Percentiles rank a stretch among this genome's conserved stretches.
Conservation (phyloP, 164 flowering plant species). For the Annona squamosa region DNA sequence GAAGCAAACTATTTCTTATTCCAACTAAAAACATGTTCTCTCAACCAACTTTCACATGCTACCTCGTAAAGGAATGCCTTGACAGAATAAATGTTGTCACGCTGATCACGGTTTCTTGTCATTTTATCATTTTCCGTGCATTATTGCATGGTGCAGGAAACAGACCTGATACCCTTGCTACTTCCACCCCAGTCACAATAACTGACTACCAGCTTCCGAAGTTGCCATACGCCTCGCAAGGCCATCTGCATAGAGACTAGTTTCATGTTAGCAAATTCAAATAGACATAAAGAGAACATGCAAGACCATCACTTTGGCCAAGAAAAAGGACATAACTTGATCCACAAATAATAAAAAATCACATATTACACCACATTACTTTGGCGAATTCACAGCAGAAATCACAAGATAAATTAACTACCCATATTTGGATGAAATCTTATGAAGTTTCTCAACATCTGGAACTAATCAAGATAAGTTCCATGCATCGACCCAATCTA, state of each 20-base stretch:
- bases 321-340: not conserved
- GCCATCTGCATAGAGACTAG: constrained; percentile 41
- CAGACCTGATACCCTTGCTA: constrained; percentile 80
- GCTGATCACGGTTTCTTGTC: not conserved
- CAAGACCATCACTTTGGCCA: not conserved
- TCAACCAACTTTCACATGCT: not conserved
- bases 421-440: not conserved
- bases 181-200: constrained; percentile 92
- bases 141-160: not conserved
- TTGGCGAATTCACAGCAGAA: not conserved
- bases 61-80: not conserved
- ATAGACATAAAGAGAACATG: not conserved
- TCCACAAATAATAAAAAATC: not conserved
- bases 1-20: too few relatives aligned
- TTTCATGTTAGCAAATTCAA: not conserved
- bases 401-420: not conserved
- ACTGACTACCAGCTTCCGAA: constrained; percentile 77
- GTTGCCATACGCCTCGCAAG: constrained; percentile 83
- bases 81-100: not conserved
- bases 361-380: not conserved
- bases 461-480: too few relatives aligned
- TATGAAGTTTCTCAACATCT: too few relatives aligned
- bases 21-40: too few relatives aligned
- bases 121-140: not conserved
- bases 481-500: too few relatives aligned